These are phyloP conservation scores for Suillus spraguei DNA, from an alignment of 768 basidiomycete genomes.

Conservation along the genomic window DNA sequence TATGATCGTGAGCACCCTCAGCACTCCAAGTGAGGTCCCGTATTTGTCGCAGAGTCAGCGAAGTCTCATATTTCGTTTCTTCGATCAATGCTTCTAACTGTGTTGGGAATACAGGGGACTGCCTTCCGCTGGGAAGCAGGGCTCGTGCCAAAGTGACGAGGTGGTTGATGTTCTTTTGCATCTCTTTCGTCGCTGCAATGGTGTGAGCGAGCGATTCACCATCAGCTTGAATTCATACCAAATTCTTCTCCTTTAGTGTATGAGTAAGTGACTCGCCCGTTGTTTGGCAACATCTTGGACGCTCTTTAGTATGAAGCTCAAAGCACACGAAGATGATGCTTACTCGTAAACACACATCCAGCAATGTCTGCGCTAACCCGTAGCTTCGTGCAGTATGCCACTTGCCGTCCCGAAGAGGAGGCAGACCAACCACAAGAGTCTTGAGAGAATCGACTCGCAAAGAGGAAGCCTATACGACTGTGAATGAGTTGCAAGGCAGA, in stretches of 20 bases:
- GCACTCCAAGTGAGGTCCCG: slow-evolving; percentile 40
- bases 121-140: slow-evolving; percentile 40
- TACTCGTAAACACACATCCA: slow-evolving; percentile 40
- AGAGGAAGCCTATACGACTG: slow-evolving; percentile 37
- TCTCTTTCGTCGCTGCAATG: slow-evolving; percentile 33
- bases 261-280: slow-evolving; percentile 34
- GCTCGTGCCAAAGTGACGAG: slow-evolving; percentile 40
- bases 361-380: slow-evolving; percentile 43
- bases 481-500: neutral
- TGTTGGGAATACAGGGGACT: slow-evolving; percentile 32
- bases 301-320: neutral
- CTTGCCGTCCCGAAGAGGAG: slow-evolving; percentile 37
- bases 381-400: slow-evolving; percentile 44
- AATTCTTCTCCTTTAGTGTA: slow-evolving; percentile 23
- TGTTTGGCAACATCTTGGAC: slow-evolving; percentile 45
- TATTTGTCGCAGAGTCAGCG: slow-evolving; percentile 38
- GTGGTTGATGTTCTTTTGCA: slow-evolving; percentile 43
- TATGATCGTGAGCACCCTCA: slow-evolving; percentile 35
- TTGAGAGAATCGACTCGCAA: slow-evolving; percentile 42
- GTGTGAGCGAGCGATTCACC: slow-evolving; percentile 9
- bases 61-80: slow-evolving; percentile 32
- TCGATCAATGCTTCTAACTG: slow-evolving; percentile 38
- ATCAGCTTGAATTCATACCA: slow-evolving; percentile 17
- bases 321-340: neutral
- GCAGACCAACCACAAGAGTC: slow-evolving; percentile 47